phyloP scores from a whole-genome alignment of 129 eudicot species.

The carrot (Daucus carota) region DH1_v3.0 NC_030386.2:31283501-31284000 shows the following conservation, averaged over 20 bases:
- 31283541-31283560: background rate
- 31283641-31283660: background rate
- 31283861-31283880: background rate
- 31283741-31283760: background rate
- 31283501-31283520: constrained; percentile 35
- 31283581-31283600: constrained; percentile 79
- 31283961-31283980: background rate
- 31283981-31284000: background rate
- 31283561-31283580: background rate
- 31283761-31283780: background rate
- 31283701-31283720: background rate
- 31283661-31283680: background rate
- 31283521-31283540: background rate
- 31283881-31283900: background rate
- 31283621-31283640: constrained; percentile 77
- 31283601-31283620: constrained; percentile 78
- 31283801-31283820: background rate
- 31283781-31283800: background rate
- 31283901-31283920: background rate
- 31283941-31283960: background rate
- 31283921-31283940: background rate
- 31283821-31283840: background rate
- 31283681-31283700: background rate
- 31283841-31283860: background rate
- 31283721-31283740: constrained; percentile 6